A percentile compares a stretch with the other conserved stretches of the same genome.
Conservation (phyloP, 306 rosid species). For the Rosa chinensis region DNA sequence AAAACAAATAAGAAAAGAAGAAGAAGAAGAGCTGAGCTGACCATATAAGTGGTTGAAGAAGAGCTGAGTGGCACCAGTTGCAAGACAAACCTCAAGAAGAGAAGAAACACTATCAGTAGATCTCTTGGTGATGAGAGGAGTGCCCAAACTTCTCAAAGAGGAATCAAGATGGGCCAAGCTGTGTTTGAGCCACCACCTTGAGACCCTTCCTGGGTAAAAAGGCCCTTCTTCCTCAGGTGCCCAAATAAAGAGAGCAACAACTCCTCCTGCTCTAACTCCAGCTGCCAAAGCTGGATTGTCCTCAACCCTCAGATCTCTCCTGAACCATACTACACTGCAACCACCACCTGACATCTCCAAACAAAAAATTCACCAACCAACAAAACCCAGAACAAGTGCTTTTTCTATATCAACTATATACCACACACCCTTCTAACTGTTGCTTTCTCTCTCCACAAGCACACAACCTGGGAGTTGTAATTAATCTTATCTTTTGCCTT, state of each 20-base stretch:
- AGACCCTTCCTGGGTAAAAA: slow-evolving; percentile 85
- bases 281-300: slow-evolving; percentile 94
- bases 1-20: not conserved
- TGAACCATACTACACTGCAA: slow-evolving; percentile 98
- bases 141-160: slow-evolving; percentile 75
- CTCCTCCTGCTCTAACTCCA: slow-evolving; percentile 90
- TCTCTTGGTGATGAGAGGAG: slow-evolving; percentile 73
- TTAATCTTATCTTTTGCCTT: slow-evolving; percentile 33
- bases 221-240: slow-evolving; percentile 99
- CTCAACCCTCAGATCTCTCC: slow-evolving; percentile 96
- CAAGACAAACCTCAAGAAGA: slow-evolving; percentile 64
- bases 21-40: slow-evolving; percentile 28
- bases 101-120: slow-evolving; percentile 83
- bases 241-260: slow-evolving; percentile 84
- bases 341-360: slow-evolving; percentile 83
- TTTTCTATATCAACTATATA: slow-evolving; percentile 27
- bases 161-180: slow-evolving; percentile 88
- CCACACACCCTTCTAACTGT: slow-evolving; percentile 16
- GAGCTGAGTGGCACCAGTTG: slow-evolving; percentile 91
- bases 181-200: slow-evolving; percentile 97
- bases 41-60: slow-evolving; percentile 97
- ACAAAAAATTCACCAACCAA: slow-evolving; percentile 15
- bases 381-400: slow-evolving; percentile 21
- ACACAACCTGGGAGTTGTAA: slow-evolving; percentile 14
- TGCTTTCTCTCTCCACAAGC: slow-evolving; percentile 2